phyloP scores from a whole-genome alignment of 208 protist species.

The Leishmania tarentolae region DNA sequence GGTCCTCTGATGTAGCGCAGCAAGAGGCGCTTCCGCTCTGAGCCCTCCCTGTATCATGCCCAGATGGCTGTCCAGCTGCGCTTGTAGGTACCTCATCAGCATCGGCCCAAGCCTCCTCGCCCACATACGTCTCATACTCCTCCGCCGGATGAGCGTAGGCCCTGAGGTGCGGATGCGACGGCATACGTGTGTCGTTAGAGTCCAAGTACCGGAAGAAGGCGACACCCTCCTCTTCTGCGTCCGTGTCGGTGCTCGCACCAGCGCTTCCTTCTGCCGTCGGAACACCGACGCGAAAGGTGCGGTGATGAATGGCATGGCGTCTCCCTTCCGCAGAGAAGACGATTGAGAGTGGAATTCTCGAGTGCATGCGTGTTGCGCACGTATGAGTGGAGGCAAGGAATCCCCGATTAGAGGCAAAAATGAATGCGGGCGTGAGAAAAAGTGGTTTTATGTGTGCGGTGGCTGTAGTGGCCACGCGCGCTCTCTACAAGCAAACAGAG shows the following conservation, averaged over 20 bases:
- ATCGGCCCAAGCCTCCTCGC: conserved; percentile 72
- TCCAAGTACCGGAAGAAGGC: conserved; percentile 74
- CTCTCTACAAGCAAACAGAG: background rate
- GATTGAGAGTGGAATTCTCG: conserved; percentile 62
- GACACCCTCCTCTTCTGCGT: conserved; percentile 12
- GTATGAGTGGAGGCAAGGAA: conserved; percentile 16
- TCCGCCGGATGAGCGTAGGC: conserved; percentile 37
- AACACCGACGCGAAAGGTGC: conserved; percentile 42
- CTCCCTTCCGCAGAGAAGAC: conserved; percentile 39
- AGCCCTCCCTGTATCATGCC: background rate
- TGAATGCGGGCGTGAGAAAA: conserved; percentile 7
- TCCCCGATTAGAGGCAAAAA: background rate
- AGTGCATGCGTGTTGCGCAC: conserved; percentile 37
- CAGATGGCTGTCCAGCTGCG: background rate
- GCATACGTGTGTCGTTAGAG: conserved; percentile 81
- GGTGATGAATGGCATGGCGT: conserved; percentile 55
- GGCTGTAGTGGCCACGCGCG: background rate
- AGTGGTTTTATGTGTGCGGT: background rate
- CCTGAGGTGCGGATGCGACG: conserved; percentile 46
- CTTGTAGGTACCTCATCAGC: background rate
- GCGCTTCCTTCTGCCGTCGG: background rate
- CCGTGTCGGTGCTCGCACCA: background rate
- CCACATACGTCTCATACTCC: conserved; percentile 83
- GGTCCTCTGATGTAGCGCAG: background rate
- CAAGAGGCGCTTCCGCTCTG: background rate